Evolutionary conservation across 305 asterid genomes (phyloP).

Genomic region (Fraxinus xanthoxyloides): DNA sequence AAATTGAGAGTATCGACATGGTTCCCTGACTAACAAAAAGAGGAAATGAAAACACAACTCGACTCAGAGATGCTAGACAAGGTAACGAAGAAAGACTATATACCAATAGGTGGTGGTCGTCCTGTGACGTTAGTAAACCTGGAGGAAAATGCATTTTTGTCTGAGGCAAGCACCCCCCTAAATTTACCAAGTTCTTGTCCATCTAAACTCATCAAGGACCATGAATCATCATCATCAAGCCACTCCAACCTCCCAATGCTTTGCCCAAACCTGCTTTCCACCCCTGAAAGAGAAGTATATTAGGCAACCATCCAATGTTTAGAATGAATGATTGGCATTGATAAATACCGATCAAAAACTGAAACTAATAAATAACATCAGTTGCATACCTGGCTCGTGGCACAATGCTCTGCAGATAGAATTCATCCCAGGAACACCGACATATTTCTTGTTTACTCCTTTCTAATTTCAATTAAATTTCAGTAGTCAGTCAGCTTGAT

Average conservation of each 20-base stretch:
- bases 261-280: slow-evolving; percentile 64
- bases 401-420: slow-evolving; percentile 77
- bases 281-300: slow-evolving; percentile 43
- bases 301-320: background rate
- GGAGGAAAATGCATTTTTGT: slow-evolving; percentile 60
- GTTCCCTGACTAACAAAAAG: background rate
- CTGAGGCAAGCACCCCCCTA: slow-evolving; percentile 81
- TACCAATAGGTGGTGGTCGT: slow-evolving; percentile 78
- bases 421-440: slow-evolving; percentile 93
- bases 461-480: slow-evolving; percentile 45
- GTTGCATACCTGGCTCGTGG: slow-evolving; percentile 62
- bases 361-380: slow-evolving; percentile 8
- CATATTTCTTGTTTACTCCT: slow-evolving; percentile 59
- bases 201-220: slow-evolving; percentile 70
- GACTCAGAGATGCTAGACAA: slow-evolving; percentile 8
- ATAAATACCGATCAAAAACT: background rate
- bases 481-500: slow-evolving; percentile 24
- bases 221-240: slow-evolving; percentile 51
- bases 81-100: background rate
- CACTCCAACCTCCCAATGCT: slow-evolving; percentile 74
- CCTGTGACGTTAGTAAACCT: slow-evolving; percentile 68
- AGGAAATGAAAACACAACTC: background rate
- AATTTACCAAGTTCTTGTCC: slow-evolving; percentile 73
- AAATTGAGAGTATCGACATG: background rate
- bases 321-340: background rate